Evolutionary conservation across 73 alveolate species (phyloP).

Genomic region (Tetrahymena malaccensis): DNA sequence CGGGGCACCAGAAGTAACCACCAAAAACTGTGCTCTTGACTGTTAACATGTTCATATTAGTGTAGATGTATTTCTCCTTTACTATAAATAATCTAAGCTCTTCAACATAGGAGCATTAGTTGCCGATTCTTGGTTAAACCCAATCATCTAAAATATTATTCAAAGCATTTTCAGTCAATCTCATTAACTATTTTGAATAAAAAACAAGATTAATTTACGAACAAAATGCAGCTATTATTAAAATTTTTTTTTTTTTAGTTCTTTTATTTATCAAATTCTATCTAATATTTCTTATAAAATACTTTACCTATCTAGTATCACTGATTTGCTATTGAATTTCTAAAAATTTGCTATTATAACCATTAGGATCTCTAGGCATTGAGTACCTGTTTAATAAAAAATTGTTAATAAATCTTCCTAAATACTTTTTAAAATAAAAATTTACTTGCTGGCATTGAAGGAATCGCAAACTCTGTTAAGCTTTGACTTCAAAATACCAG

Average conservation of each 20-base stretch:
- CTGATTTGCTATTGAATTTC: not conserved
- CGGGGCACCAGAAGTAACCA: slow-evolving; percentile 81
- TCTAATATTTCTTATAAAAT: not conserved
- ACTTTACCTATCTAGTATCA: not conserved
- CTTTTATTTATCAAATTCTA: slow-evolving; percentile 10
- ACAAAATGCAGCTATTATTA: slow-evolving; percentile 45
- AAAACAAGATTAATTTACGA: not conserved
- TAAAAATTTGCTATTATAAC: not conserved
- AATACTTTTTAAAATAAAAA: not conserved
- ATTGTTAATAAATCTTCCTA: too few relatives aligned
- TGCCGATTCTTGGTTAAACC: slow-evolving; percentile 39
- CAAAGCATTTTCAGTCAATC: slow-evolving; percentile 49
- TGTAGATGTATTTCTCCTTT: slow-evolving; percentile 64
- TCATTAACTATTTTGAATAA: slow-evolving; percentile 7
- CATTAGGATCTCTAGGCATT: slow-evolving; percentile 47
- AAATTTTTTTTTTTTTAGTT: slow-evolving; percentile 12
- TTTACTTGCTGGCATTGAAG: slow-evolving; percentile 59
- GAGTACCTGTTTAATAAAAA: slow-evolving; percentile 18
- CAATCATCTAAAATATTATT: slow-evolving; percentile 35
- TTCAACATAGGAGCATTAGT: slow-evolving; percentile 50
- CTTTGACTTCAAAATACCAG: slow-evolving; percentile 53
- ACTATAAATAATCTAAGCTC: slow-evolving; percentile 50
- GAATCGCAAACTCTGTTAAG: slow-evolving; percentile 78
- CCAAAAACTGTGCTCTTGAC: slow-evolving; percentile 37
- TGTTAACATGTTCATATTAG: slow-evolving; percentile 46